These are phyloP conservation scores for Camelina neglecta DNA, from an alignment of 345 rosid species.

Conservation along the genomic window DNA sequence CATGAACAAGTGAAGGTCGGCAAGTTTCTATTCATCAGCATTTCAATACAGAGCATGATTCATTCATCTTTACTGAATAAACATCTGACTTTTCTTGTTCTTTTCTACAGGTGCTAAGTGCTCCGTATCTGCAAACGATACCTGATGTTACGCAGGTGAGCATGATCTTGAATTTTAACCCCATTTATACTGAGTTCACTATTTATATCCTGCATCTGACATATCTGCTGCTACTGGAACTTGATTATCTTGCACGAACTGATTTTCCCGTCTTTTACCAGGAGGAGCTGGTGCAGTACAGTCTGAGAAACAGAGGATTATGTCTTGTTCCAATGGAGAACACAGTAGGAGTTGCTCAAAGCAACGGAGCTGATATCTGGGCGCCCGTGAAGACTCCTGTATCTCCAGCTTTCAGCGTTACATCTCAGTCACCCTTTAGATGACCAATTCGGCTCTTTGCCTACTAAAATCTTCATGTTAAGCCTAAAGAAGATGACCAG, in stretches of 20 bases:
- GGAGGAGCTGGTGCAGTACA: slow-evolving; percentile 62
- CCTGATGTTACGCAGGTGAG: slow-evolving; percentile 64
- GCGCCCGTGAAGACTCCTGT: slow-evolving; percentile 85
- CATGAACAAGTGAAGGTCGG: slow-evolving; percentile 98
- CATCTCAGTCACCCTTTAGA: slow-evolving; percentile 44
- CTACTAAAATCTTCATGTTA: slow-evolving; percentile 30
- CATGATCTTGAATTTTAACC: slow-evolving; percentile 21
- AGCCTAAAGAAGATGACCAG: slow-evolving; percentile 23
- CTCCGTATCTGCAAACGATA: slow-evolving; percentile 80
- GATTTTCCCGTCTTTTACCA: slow-evolving; percentile 9
- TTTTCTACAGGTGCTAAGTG: slow-evolving; percentile 80
- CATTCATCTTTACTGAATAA: slow-evolving; percentile 7
- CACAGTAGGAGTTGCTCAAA: slow-evolving; percentile 74
- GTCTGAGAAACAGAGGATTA: slow-evolving; percentile 77
- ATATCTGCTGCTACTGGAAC: neutral
- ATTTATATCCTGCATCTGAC: neutral
- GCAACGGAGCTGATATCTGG: slow-evolving; percentile 99
- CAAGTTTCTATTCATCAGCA: slow-evolving; percentile 31
- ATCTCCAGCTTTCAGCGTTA: slow-evolving; percentile 54
- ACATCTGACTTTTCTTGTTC: neutral
- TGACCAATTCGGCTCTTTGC: slow-evolving; percentile 30
- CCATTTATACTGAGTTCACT: neutral
- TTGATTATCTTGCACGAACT: slow-evolving; percentile 8
- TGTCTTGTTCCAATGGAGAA: slow-evolving; percentile 81
- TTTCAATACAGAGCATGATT: slow-evolving; percentile 1